Base-by-base conservation (phyloP, 164 flowering plant species). In the Berberis thunbergii region DNA sequence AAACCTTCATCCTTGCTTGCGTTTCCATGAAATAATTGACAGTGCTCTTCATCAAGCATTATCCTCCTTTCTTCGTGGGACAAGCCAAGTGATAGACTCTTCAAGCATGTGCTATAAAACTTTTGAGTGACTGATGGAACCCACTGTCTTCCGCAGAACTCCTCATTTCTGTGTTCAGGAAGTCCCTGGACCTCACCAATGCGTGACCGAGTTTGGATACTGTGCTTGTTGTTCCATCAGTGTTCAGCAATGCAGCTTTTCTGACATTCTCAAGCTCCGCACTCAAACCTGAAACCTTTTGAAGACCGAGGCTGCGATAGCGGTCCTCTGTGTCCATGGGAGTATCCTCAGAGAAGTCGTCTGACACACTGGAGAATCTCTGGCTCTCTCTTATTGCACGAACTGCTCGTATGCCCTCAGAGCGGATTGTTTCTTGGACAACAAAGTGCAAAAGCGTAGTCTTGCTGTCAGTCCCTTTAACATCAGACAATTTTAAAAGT, bases 361-460 rank as follows among this genome's bases (percentile, higher is more conserved):
- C 86, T 4, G 90, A 75, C 61, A 79, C 6, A 64, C 86, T 83
- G 64, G 86, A 84, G 8, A 78, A 53, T 67, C 87, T 83, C 52
- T 50, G 54, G 71, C 77, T 76, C 50, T 79, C 85, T 77, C 66
- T 74, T 11, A 81, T 79, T 26, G 66, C 72, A 64, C 92, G 93
- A 1, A 78, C 86, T 48, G 89, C 96, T 57, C 87, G 80, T 46
- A 83, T 57, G n/a, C 98, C 98, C 78, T 93, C 98, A 13, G 96
- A 76, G 41, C 96, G 91, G 46, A 88, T 83, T 61, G 90, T 88
- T 75, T 93, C 96, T 67, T 80, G 93, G 59, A 93, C 97, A 40
- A 93, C 98, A 75, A 93, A 93, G 72, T 88, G 91, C 73, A 93
- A 62, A 41, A 93, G 89, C 1, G 98, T 93, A 45, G 94, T 93